Base-by-base conservation (phyloP, 257 asterid genomes). In the Nemophila menziesii region DNA sequence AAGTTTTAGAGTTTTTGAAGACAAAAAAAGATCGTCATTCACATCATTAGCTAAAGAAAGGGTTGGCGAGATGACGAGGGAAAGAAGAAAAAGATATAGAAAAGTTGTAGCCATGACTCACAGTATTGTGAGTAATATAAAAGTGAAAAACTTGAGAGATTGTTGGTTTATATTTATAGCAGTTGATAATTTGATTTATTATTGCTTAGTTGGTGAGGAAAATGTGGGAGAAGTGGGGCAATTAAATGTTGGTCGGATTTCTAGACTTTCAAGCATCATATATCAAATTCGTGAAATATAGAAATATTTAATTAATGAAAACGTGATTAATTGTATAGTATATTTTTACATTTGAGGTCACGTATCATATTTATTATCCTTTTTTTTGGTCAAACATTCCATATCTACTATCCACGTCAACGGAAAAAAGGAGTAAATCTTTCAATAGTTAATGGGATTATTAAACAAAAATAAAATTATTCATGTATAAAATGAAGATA, bases 41-140 rank as follows among this genome's bases (percentile, higher is more conserved):
- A 27, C 13, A 17, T 21, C 11, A 2, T 11, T 8, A 14, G 33
- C 46, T 12, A 29, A 13, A 10, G 52, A 7, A 47, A 47, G 33
- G 8, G 56, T 24, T 51, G 48, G 39, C 8, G 40, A 23, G 14
- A n/a, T 23, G 14, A 23, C 16, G 22, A 51, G 14, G 21, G 39
- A 26, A 11, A 50, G 23, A 39, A 41, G 56, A 11, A 21, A 33
- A 13, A 51, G 16, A 39, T 20, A 11, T 33, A 16, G 19, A 51
- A 20, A 5, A 39, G 11, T 39, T 39, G 56, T 22, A 39, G 56
- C 56, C 56, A 51, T 51, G 3, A 29, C 20, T 14, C 20, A 17
- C 24, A 17, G 24, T 19, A 15, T 11, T 7, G 21, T 7, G 36
- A 2, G 8, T 2, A 29, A 29, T 29, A 2, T 2, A 29, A 29